A percentile compares a stretch with the other conserved stretches of the same genome.
phyloP scores from a whole-genome alignment of 495 filamentous ascomycete genomes.

The Annulohypoxylon nitens region DNA sequence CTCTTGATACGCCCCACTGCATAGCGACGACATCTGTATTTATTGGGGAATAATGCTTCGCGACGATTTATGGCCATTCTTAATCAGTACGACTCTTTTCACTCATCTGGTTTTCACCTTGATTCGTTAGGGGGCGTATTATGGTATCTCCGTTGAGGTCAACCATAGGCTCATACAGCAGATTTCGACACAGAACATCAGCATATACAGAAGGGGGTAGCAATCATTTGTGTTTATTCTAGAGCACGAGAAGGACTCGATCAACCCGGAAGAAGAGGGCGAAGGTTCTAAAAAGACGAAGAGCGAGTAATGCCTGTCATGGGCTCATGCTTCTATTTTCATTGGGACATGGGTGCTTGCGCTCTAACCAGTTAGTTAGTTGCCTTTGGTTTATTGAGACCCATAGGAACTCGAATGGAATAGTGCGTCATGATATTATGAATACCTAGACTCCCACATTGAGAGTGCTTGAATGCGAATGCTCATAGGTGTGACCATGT shows the following conservation, averaged over 20 bases:
- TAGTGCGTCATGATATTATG: constrained; percentile 30
- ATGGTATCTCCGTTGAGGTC: constrained; percentile 13
- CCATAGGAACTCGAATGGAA: constrained; percentile 43
- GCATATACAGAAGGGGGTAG: constrained; percentile 33
- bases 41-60: constrained; percentile 54
- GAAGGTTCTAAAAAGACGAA: not conserved
- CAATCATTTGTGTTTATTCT: constrained; percentile 34
- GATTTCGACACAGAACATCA: constrained; percentile 30
- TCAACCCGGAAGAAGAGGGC: constrained; percentile 11
- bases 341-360: constrained; percentile 22
- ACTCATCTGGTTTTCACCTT: constrained; percentile 33
- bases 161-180: constrained; percentile 20
- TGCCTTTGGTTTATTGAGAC: constrained; percentile 38
- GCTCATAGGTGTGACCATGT: not conserved
- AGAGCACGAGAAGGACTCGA: constrained; percentile 15
- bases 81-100: constrained; percentile 35
- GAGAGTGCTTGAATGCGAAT: too few relatives aligned
- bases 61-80: constrained; percentile 47
- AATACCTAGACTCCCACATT: not conserved
- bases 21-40: constrained; percentile 58
- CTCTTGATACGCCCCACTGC: constrained; percentile 51
- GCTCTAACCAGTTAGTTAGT: constrained; percentile 21
- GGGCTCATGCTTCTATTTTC: constrained; percentile 32
- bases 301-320: constrained; percentile 8
- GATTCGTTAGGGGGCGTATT: constrained; percentile 15